These are phyloP conservation scores for Galeopsis tetrahit DNA, from an alignment of 257 asterid genomes.

Conservation along the genomic window DNA sequence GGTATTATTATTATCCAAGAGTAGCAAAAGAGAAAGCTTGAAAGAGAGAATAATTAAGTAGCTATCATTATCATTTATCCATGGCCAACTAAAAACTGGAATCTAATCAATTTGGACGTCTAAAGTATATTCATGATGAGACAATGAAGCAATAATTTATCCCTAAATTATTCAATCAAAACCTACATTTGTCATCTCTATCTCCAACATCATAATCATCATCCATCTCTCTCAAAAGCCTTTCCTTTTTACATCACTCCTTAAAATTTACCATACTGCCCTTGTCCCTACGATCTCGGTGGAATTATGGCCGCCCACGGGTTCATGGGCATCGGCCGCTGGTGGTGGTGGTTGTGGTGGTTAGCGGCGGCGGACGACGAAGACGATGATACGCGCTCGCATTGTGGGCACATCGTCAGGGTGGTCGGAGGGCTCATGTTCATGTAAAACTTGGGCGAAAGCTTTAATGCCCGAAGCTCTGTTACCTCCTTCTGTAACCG, in stretches of 20 bases:
- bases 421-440: conserved; percentile 97
- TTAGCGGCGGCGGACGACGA: conserved; percentile 43
- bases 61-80: conserved; percentile 24
- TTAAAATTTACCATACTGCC: conserved; percentile 23
- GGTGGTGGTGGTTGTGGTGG: conserved; percentile 36
- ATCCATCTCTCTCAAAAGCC: no score
- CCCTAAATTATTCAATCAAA: conserved; percentile 22
- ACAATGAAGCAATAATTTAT: conserved; percentile 20
- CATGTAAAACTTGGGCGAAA: conserved; percentile 87
- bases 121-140: conserved; percentile 24
- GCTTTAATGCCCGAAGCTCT: conserved; percentile 85
- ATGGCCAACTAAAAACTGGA: conserved; percentile 17
- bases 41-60: conserved; percentile 6
- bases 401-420: conserved; percentile 95
- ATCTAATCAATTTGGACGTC: conserved; percentile 18
- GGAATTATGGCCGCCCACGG: conserved; percentile 66
- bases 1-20: background rate
- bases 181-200: conserved; percentile 37
- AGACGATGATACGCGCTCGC: conserved; percentile 79
- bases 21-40: background rate
- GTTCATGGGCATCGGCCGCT: conserved; percentile 42
- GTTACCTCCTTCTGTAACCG: conserved; percentile 83
- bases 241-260: background rate
- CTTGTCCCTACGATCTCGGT: conserved; percentile 34
- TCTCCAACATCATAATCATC: conserved; percentile 33